Evolutionary conservation across 1,284 basidiomycete genomes (phyloP), one percentile per base, ranked within the genome.

Genomic region (Leccinum griseonigrum): DNA sequence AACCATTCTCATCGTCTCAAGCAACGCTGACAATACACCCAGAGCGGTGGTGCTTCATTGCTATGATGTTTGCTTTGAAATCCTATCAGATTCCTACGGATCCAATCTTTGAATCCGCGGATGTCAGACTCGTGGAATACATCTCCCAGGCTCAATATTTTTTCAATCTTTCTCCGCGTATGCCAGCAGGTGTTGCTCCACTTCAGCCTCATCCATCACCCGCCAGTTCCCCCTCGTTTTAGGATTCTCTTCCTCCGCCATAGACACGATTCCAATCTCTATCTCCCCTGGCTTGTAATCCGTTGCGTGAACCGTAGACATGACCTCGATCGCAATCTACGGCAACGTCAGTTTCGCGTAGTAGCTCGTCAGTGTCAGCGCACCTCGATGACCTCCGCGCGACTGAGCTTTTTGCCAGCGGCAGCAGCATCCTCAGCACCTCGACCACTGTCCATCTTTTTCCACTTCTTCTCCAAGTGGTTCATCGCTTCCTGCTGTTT

Each of bases 401-500:
- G 79, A 62, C 77, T 78, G 57, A 94, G 78, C 2, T 80, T 83
- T 77, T 86, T 83, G 59, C 90, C 89, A 5, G 91, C 90, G 43
- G 80, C 78, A 7, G 81, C 78, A 13, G 92, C 80, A 77, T 95
- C 87, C 67, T 94, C 85, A n/a, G 86, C 83, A 59, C 91, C 86
- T 60, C 78, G 79, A 58, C 91, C 86, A 50, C 83, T 84, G 71
- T 94, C 89, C 46, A 95, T 81, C 72, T 95, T 95, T 81, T 99
- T 99, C 93, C 95, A 99, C 76, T 95, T 94, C 82, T 99, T 99
- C 81, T 99, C 97, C 60, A 99, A 82, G 72, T 94, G 92, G 77
- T 98, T 99, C 87, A 96, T 98, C 4, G 95, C 95, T 74, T 99
- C 97, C 69, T 97, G 96, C 73, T 99, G 97, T 74, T 99, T 99